These are phyloP conservation scores for Fusarium circinatum DNA, from an alignment of 2,329 filamentous ascomycete genomes.

Conservation along the genomic window DNA sequence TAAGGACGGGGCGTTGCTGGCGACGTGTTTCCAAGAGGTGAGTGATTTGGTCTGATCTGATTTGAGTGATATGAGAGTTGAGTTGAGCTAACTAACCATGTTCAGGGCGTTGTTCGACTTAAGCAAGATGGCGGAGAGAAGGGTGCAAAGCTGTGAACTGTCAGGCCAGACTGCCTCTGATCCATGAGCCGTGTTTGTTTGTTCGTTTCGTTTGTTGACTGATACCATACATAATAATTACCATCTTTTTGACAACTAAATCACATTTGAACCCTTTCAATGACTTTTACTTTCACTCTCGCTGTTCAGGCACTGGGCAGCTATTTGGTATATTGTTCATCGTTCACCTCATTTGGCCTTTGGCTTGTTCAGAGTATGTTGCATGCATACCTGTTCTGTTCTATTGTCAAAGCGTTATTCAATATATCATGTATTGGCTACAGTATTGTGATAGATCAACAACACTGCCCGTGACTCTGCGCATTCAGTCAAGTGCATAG, in stretches of 20 bases:
- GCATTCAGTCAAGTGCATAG: not conserved
- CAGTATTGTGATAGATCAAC: not conserved
- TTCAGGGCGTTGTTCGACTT: conserved; percentile 62
- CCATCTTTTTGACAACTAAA: not conserved
- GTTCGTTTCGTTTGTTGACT: not conserved
- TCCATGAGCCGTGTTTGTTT: not conserved
- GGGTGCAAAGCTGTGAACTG: conserved; percentile 47
- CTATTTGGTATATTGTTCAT: not conserved
- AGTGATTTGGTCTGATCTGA: conserved; percentile 32
- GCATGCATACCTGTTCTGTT: not conserved
- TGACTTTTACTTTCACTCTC: not conserved
- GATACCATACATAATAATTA: conserved; percentile 13
- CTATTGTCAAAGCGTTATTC: not conserved
- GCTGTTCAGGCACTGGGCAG: not conserved
- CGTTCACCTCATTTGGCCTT: not conserved
- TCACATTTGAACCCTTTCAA: not conserved
- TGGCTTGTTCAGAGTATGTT: not conserved
- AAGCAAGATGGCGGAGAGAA: conserved; percentile 54
- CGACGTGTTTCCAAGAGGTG: conserved; percentile 84
- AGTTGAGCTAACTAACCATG: conserved; percentile 42
- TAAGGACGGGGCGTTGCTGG: conserved; percentile 76
- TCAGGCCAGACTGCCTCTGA: not conserved
- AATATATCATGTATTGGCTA: not conserved
- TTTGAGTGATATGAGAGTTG: not conserved
- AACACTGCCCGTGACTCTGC: not conserved